Evolutionary conservation across 2,329 filamentous ascomycete genomes (phyloP).

Genomic region (Epichloe glyceriae): DNA sequence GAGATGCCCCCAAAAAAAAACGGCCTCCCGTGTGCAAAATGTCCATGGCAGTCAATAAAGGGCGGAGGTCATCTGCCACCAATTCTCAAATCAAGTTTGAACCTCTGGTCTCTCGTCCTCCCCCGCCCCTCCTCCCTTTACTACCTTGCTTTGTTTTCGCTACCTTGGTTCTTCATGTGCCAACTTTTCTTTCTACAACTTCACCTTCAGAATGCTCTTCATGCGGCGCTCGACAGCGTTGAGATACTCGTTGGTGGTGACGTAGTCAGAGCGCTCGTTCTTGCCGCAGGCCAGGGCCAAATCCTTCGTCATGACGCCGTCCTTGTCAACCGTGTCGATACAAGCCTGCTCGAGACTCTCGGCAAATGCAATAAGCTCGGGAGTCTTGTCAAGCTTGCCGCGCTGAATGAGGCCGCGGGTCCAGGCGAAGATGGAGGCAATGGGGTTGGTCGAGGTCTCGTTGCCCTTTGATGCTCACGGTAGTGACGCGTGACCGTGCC

Average conservation of each 20-base stretch:
- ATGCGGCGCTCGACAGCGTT: constrained; percentile 83
- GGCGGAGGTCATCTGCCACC: neutral
- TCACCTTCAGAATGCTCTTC: constrained; percentile 66
- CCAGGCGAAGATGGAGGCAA: constrained; percentile 98
- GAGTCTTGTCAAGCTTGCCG: constrained; percentile 84
- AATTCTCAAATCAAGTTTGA: neutral
- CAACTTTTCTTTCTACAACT: constrained; percentile 39
- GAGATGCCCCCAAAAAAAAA: neutral
- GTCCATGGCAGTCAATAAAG: neutral
- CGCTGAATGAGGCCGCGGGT: constrained; percentile 88
- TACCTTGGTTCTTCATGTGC: neutral
- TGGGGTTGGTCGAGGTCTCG: constrained; percentile 96
- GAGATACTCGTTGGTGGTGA: constrained; percentile 85
- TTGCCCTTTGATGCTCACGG: constrained; percentile 95
- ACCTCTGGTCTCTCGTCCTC: too few species aligned
- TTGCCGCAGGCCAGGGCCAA: constrained; percentile 89
- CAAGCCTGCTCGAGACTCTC: constrained; percentile 87
- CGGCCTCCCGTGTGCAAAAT: neutral
- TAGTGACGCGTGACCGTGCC: constrained; percentile 97
- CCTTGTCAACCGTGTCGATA: constrained; percentile 82
- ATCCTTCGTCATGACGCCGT: constrained; percentile 99
- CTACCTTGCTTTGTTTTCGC: neutral
- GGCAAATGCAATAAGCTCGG: constrained; percentile 81
- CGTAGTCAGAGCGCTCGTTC: constrained; percentile 71
- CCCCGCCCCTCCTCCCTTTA: neutral